Evolutionary conservation across 192 early-diverging fungal genomes (phyloP), one percentile per base, ranked within the genome.

Genomic region (Backusella circina): DNA sequence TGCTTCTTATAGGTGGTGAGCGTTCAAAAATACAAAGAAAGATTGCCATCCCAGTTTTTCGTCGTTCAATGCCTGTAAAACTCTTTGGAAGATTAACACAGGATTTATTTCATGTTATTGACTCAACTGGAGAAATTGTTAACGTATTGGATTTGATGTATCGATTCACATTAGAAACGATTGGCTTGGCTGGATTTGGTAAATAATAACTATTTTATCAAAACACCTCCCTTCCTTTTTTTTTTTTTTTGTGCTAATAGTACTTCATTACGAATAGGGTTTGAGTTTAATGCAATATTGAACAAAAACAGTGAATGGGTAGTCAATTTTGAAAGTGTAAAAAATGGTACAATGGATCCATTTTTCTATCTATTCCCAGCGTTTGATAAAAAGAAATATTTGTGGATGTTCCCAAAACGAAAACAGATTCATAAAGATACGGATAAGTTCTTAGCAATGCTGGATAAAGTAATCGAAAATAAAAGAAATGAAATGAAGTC

Each of bases 331-430:
- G 80, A 84, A 66, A 79, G 79, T 23, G 64, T 90, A 66, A 77
- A 82, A 15, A 71, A 81, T 10, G 79, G 80, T 33, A 79, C 88
- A 76, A 65, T 76, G n/a, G 75, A 86, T 41, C 86, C 86, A 2
- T 54, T 88, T 9, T 87, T 82, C 70, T 82, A 84, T 30, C 75
- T 88, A 67, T 86, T 90, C 31, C 86, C 86, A 28, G 78, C 79
- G 72, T 79, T 90, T 5, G 89, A 89, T 28, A 73, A 72, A 15
- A 18, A 67, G 1, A 41, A 41, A 41, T 23, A 73, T 4, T 1
- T 51, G 0, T 54, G 66, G 65, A 4, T 41, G 30, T 69, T 68
- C n/a, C 61, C 70, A 0, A 44, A 73, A 38, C 39, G 77, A 57
- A 21, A 37, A 1, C 28, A 67, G 33, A 5, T n/a, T 6, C 77